These are phyloP conservation scores for Aureobasidium namibiae DNA, from an alignment of 2,329 filamentous ascomycete genomes.

Conservation along the genomic window DNA sequence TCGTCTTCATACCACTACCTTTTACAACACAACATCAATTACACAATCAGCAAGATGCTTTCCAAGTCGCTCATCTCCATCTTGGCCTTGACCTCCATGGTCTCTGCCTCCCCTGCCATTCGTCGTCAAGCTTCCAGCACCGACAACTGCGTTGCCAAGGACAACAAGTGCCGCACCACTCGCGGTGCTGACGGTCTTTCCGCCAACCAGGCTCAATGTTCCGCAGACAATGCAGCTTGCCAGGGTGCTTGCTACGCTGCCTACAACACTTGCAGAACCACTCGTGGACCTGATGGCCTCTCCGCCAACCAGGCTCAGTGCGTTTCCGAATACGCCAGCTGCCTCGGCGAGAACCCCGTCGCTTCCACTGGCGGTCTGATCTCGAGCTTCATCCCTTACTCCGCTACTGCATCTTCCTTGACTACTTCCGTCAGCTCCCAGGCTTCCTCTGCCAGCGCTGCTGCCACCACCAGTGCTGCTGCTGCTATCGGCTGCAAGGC, in stretches of 20 bases:
- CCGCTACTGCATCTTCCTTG: not conserved
- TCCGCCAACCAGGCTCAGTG: constrained; percentile 5
- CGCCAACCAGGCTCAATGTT: constrained; percentile 1
- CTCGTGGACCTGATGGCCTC: not conserved
- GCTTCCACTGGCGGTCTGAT: not conserved
- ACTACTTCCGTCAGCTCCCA: not conserved
- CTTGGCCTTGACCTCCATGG: constrained; percentile 4
- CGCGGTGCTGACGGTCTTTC: not conserved
- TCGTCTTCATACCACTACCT: not conserved
- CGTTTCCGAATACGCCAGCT: not conserved
- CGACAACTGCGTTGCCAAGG: not conserved
- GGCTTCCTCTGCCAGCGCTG: not conserved
- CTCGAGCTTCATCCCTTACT: not conserved
- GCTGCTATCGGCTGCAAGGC: not conserved
- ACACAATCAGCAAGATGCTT: not conserved
- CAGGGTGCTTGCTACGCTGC: constrained; percentile 4
- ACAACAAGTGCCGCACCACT: not conserved
- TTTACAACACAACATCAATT: not conserved
- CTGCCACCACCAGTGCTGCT: not conserved
- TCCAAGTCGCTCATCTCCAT: not conserved
- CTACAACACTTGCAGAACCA: constrained; percentile 1
- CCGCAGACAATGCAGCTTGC: not conserved
- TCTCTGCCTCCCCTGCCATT: constrained; percentile 3
- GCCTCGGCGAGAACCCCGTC: constrained; percentile 11
- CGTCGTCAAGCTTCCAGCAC: not conserved